A percentile compares a stretch with the other conserved stretches of the same genome.
phyloP scores from a whole-genome alignment of 2,329 filamentous ascomycete species.

The Fusarium pilosicola region DNA sequence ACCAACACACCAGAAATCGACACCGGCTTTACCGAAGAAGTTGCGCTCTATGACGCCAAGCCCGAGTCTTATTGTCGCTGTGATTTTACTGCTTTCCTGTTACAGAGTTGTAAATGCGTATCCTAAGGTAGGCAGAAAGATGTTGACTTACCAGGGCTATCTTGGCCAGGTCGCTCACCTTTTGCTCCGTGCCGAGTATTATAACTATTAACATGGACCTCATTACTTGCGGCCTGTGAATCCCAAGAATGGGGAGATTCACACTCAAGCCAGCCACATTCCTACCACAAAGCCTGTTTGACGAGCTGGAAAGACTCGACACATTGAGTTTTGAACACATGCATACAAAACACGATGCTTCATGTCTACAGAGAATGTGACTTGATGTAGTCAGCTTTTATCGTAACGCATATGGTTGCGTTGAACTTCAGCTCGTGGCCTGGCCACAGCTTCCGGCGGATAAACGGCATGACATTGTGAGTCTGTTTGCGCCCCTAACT shows the following conservation, averaged over 20 bases:
- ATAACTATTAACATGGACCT: too few relatives aligned
- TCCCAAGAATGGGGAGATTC: neutral
- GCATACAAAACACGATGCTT: fast-evolving
- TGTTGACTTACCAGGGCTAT: too few relatives aligned
- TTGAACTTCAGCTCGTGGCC: neutral
- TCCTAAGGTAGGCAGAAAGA: too few relatives aligned
- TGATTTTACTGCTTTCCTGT: too few relatives aligned
- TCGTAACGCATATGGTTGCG: fast-evolving
- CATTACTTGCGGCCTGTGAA: neutral
- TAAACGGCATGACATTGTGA: neutral
- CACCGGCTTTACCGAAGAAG: too few relatives aligned
- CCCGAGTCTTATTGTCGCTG: too few relatives aligned
- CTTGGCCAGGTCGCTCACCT: too few relatives aligned
- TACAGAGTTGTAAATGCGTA: too few relatives aligned
- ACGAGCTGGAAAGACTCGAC: neutral
- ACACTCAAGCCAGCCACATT: neutral
- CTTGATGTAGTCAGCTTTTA: neutral
- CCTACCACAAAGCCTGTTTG: neutral
- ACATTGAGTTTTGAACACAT: neutral
- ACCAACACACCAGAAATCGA: too few relatives aligned
- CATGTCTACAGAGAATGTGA: neutral
- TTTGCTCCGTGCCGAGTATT: too few relatives aligned
- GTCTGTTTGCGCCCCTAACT: neutral
- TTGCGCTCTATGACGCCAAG: too few relatives aligned
- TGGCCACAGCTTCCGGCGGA: fast-evolving